A percentile compares a stretch with the other conserved stretches of the same genome.
Conservation (phyloP, 805 yeast genomes). For the Ogataea parapolymorpha region DNA sequence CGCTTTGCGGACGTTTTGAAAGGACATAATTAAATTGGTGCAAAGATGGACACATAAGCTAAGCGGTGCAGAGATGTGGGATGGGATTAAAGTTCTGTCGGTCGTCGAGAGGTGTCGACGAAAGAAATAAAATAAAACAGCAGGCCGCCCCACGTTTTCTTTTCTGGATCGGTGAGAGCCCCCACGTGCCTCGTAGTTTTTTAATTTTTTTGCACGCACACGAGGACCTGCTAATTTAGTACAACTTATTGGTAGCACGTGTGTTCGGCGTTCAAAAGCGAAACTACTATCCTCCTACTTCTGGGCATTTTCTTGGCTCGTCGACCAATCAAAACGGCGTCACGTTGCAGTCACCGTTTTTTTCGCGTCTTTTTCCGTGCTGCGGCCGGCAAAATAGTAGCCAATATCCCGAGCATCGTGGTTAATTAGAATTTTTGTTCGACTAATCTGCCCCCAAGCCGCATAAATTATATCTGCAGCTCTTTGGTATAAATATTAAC, state of each 20-base stretch:
- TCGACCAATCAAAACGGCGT: neutral
- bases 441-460: slow-evolving; percentile 2
- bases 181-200: slow-evolving; percentile 12
- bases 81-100: neutral
- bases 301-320: slow-evolving; percentile 1
- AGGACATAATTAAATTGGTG: slow-evolving; percentile 8
- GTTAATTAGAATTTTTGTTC: neutral
- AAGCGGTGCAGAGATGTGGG: slow-evolving; percentile 4
- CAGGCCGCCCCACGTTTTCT: neutral
- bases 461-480: slow-evolving; percentile 3
- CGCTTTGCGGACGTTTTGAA: slow-evolving; percentile 6
- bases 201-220: slow-evolving; percentile 8
- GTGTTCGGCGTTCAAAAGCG: neutral
- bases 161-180: neutral
- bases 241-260: slow-evolving; percentile 6
- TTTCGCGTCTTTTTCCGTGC: neutral
- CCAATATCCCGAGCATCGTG: slow-evolving; percentile 1
- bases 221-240: slow-evolving; percentile 14
- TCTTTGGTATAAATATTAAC: slow-evolving; percentile 3
- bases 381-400: neutral
- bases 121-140: neutral
- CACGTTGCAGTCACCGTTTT: neutral
- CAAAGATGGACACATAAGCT: slow-evolving; percentile 7
- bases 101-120: neutral
- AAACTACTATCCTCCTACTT: neutral